These are phyloP conservation scores for Boletales sp. DNA, from an alignment of 768 basidiomycete species.

Conservation along the genomic window DNA sequence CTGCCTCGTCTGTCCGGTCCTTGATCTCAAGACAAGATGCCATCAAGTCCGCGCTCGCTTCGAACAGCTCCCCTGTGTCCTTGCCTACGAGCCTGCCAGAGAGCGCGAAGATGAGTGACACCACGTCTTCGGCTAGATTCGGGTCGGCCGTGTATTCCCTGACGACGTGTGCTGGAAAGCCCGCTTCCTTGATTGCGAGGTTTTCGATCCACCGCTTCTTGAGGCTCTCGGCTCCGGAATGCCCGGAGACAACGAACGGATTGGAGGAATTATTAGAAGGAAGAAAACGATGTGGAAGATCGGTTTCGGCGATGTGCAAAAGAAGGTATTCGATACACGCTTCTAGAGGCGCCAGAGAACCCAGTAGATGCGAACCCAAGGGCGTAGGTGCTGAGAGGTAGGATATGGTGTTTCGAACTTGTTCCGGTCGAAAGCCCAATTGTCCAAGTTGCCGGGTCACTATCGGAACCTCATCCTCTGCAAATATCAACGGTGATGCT, in stretches of 20 bases:
- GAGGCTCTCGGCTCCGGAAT: slow-evolving; percentile 59
- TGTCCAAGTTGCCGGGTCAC: slow-evolving; percentile 53
- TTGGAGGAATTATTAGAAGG: slow-evolving; percentile 62
- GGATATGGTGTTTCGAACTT: slow-evolving; percentile 49
- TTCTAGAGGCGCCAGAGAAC: slow-evolving; percentile 58
- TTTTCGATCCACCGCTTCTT: slow-evolving; percentile 79
- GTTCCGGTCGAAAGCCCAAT: slow-evolving; percentile 63
- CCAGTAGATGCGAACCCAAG: slow-evolving; percentile 59
- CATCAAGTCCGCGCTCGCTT: slow-evolving; percentile 29
- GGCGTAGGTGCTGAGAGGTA: slow-evolving; percentile 56
- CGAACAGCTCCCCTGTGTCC: slow-evolving; percentile 26
- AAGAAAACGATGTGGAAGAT: slow-evolving; percentile 73
- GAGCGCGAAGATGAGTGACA: slow-evolving; percentile 51
- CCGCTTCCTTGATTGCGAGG: slow-evolving; percentile 76
- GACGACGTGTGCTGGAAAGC: slow-evolving; percentile 73
- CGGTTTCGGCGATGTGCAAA: slow-evolving; percentile 81
- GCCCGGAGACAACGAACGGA: slow-evolving; percentile 62
- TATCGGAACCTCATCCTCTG: slow-evolving; percentile 38
- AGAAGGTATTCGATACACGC: slow-evolving; percentile 84
- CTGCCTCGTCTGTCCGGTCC: slow-evolving; percentile 38
- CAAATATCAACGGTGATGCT: slow-evolving; percentile 32
- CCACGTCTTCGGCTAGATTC: slow-evolving; percentile 44
- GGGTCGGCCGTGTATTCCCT: slow-evolving; percentile 45
- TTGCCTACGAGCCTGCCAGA: slow-evolving; percentile 54
- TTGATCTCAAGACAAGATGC: slow-evolving; percentile 11